Evolutionary conservation across 352 stramenopile species (phyloP), one percentile per base, ranked within the genome.

Genomic region (Pythium brassicae): DNA sequence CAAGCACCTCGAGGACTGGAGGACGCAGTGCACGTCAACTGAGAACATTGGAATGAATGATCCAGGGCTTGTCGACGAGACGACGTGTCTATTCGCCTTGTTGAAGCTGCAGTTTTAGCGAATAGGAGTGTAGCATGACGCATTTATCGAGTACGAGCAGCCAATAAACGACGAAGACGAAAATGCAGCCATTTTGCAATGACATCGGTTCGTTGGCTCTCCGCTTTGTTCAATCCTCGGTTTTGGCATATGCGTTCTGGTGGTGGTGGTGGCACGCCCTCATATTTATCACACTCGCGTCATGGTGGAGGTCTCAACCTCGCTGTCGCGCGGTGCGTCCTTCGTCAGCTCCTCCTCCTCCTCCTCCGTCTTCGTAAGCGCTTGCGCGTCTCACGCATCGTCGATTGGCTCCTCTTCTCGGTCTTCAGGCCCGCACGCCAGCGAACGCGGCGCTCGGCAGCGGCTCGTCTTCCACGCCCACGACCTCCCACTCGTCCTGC

Each of bases 401-500:
- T 26, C 40, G 19, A 46, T 22, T 15, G 14, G 37, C 37, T 17
- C 5, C 14, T n/a, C 6, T 15, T 46, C 40, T 15, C 40, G 20
- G 19, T 46, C 40, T 46, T 37, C 32, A 37, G 8, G 6, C 32
- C 14, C 32, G 14, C 2, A 37, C 32, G 32, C 32, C 32, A 37
- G 32, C 32, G 32, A 37, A 7, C 32, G 5, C 32, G 8, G 32
- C 32, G 32, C 32, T 76, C 12, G 71, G 66, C 23, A 78, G 61
- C 48, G 60, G 69, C 32, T 78, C 61, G 19, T 61, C 60, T 47
- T 72, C 54, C 60, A 64, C 65, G 50, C 86, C 74, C 11, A 91
- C 68, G n/a, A 89, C 65, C 51, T 91, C 78, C 81, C 81, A 89
- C 44, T 88, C 76, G 59, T 91, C 71, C 50, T 86, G 76, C 26